Percentiles rank a stretch among this genome's conserved stretches.
These are phyloP conservation scores for Didymella exigua DNA, from an alignment of 2,329 filamentous ascomycete genomes.

Conservation along the genomic window DNA sequence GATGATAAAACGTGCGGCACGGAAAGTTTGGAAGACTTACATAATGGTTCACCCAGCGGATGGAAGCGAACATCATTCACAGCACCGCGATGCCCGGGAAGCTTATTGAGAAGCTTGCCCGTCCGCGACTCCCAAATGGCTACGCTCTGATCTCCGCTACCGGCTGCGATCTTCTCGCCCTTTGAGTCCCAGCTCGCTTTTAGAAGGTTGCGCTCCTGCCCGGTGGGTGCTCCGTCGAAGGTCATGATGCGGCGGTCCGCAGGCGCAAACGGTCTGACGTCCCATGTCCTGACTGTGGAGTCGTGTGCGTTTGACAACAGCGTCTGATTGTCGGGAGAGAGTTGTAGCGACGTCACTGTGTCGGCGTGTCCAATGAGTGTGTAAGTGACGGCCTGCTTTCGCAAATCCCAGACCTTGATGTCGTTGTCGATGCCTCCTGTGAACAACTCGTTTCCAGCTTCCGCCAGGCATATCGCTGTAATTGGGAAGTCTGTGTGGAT, in stretches of 20 bases:
- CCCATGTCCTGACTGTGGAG: slow-evolving; percentile 92
- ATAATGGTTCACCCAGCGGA: slow-evolving; percentile 80
- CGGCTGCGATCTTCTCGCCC: slow-evolving; percentile 85
- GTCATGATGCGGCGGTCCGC: slow-evolving; percentile 82
- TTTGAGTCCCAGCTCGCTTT: slow-evolving; percentile 87
- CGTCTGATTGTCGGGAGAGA: slow-evolving; percentile 92
- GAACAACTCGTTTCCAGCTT: slow-evolving; percentile 94
- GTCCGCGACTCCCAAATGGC: slow-evolving; percentile 88
- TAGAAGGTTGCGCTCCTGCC: slow-evolving; percentile 89
- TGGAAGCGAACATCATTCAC: slow-evolving; percentile 95
- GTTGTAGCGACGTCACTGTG: slow-evolving; percentile 84
- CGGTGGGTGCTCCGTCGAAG: slow-evolving; percentile 87
- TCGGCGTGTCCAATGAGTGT: slow-evolving; percentile 88
- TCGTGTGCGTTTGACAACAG: slow-evolving; percentile 93
- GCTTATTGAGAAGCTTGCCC: slow-evolving; percentile 91
- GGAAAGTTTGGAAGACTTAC: slow-evolving; percentile 62
- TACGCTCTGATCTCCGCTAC: slow-evolving; percentile 87
- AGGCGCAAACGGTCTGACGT: slow-evolving; percentile 92
- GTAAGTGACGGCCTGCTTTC: slow-evolving; percentile 88
- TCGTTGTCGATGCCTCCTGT: slow-evolving; percentile 96
- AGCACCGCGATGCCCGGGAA: slow-evolving; percentile 92
- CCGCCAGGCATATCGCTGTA: slow-evolving; percentile 87
- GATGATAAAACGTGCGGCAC: neutral
- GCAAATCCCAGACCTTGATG: slow-evolving; percentile 95
- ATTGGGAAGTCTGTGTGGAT: slow-evolving; percentile 91